Percentiles rank a stretch among this genome's conserved stretches.
Conservation (phyloP, 129 eudicot species). For the Lonicera japonica region DNA sequence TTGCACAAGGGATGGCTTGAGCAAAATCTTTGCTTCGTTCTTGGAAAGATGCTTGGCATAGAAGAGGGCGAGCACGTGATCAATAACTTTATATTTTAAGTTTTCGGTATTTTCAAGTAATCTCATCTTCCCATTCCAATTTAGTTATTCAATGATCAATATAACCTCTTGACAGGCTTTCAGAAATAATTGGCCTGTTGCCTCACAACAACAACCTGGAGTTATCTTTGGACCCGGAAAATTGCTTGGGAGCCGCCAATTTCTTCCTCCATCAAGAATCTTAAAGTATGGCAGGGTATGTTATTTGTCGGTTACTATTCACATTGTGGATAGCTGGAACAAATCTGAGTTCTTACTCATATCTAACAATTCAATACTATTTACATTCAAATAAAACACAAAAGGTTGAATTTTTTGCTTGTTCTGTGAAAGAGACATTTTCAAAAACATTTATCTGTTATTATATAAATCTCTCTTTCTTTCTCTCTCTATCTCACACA, state of each 20-base stretch:
- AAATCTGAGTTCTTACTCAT: neutral
- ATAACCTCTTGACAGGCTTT: slow-evolving; percentile 30
- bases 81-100: too few relatives aligned
- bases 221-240: slow-evolving; percentile 21
- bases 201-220: slow-evolving; percentile 26
- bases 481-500: too few relatives aligned
- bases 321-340: neutral
- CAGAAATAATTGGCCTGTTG: slow-evolving; percentile 26
- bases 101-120: neutral
- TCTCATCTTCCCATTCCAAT: neutral
- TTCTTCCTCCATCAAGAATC: slow-evolving; percentile 21
- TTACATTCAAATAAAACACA: too few relatives aligned
- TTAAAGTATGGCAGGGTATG: slow-evolving; percentile 42
- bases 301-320: neutral
- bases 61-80: too few relatives aligned
- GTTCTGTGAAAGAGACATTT: too few relatives aligned
- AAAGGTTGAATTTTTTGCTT: too few relatives aligned
- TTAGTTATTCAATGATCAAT: neutral
- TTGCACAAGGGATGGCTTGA: too few relatives aligned
- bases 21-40: too few relatives aligned
- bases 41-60: too few relatives aligned
- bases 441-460: too few relatives aligned
- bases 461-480: too few relatives aligned
- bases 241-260: slow-evolving; percentile 13
- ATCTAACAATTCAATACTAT: neutral